These are phyloP conservation scores for Fusarium tanahbumbuense DNA, from an alignment of 2,329 filamentous ascomycete species.

Conservation along the genomic window DNA sequence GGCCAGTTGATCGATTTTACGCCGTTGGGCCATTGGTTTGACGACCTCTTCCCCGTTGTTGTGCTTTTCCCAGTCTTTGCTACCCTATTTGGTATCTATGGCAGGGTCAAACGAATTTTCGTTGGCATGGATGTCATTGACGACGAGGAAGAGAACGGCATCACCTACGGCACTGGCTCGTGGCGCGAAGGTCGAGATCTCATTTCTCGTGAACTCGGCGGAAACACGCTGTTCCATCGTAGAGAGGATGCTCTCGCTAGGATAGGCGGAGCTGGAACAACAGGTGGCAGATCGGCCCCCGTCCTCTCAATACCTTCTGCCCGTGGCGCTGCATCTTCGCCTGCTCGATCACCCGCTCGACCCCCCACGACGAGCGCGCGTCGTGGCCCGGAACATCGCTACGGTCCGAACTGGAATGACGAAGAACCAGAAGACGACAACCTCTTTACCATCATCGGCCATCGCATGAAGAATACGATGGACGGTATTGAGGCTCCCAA, in stretches of 20 bases:
- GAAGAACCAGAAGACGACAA: conserved; percentile 78
- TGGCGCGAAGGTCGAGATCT: conserved; percentile 94
- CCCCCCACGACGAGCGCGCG: conserved; percentile 40
- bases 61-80: conserved; percentile 87
- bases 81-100: conserved; percentile 90
- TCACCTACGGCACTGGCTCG: conserved; percentile 78
- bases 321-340: conserved; percentile 50
- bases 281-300: conserved; percentile 55
- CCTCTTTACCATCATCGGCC: conserved; percentile 85
- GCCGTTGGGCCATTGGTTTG: conserved; percentile 83
- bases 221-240: conserved; percentile 66
- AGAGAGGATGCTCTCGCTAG: conserved; percentile 58
- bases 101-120: conserved; percentile 81
- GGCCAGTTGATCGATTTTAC: conserved; percentile 87
- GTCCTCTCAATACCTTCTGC: conserved; percentile 61
- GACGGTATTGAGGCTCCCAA: conserved; percentile 84
- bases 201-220: conserved; percentile 86
- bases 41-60: conserved; percentile 88
- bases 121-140: conserved; percentile 81
- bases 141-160: conserved; percentile 73
- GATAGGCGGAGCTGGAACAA: conserved; percentile 43
- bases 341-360: conserved; percentile 58
- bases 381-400: conserved; percentile 46
- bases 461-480: conserved; percentile 91
- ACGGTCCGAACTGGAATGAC: conserved; percentile 55